phyloP scores from a whole-genome alignment of 306 rosid species.

The Ormosia semicastrata region DNA sequence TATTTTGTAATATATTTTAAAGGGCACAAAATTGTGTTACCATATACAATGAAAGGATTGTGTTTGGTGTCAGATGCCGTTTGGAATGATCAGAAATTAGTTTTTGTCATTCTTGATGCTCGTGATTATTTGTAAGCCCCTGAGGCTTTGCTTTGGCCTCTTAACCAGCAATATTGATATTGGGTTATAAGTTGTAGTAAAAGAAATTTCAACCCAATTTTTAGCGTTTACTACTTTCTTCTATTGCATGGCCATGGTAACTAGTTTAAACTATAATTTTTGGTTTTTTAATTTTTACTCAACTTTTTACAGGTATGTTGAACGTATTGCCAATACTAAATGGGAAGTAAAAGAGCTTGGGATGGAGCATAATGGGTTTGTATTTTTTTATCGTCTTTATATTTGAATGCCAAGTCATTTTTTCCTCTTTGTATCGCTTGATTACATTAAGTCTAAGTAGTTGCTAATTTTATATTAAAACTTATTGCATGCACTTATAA shows the following conservation, averaged over 20 bases:
- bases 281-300: constrained; percentile 6
- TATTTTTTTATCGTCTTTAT: constrained; percentile 31
- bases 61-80: neutral
- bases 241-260: neutral
- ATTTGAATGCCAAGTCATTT: constrained; percentile 7
- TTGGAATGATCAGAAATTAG: neutral
- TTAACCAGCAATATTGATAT: neutral
- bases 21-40: neutral
- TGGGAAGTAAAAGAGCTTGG: constrained; percentile 99
- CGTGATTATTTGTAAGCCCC: neutral
- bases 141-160: neutral
- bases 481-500: neutral
- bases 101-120: neutral
- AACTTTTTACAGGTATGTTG: constrained; percentile 71
- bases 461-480: constrained; percentile 16
- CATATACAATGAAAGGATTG: neutral
- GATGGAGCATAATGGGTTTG: constrained; percentile 95
- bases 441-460: neutral
- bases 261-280: neutral
- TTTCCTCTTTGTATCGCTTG: constrained; percentile 2
- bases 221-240: neutral
- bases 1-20: neutral
- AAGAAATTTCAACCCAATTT: neutral
- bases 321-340: constrained; percentile 84
- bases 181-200: constrained; percentile 14